Evolutionary conservation across 257 asterid genomes (phyloP), one percentile per base, ranked within the genome.

Genomic region (Henckelia pumila): DNA sequence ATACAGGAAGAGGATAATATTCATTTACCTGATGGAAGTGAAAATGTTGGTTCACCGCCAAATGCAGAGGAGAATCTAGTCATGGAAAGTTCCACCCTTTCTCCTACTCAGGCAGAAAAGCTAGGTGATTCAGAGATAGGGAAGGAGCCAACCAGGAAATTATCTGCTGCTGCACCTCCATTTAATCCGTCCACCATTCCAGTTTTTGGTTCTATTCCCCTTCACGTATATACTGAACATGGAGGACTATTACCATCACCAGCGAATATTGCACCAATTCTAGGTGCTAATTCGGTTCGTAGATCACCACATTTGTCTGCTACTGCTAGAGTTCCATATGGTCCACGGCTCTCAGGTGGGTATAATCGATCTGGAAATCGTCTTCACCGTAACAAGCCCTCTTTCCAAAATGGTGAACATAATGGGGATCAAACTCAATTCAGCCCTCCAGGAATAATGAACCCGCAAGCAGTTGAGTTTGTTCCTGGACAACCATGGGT

Each of bases 301-400:
- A 47, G 55, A 47, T 47, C 55, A 47, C 55, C 55, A 47, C 55
- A 47, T 47, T 47, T 47, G 55, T 47, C 55, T 47, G 20, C 55
- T 14, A 47, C 55, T 4, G 55, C 55, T 47, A 76, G 85, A 76
- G 80, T 82, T 70, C 96, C 96, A 0, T 89, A 87, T 67, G 96
- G 96, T 32, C 95, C 96, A 33, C 87, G 96, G 63, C 80, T 89
- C 56, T 80, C 96, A 9, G 95, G 92, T 62, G 90, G 90, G 55
- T 80, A 75, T 74, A 82, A 75, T 74, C 74, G 97, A 79, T 65
- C 95, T 1, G 91, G 88, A 16, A 81, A 71, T 70, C 89, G 87
- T 40, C 69, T 77, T 75, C 84, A 89, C 13, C 83, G 89, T 50
- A 86, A 71, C 68, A 89, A 88, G 80, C 81, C 89, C 55, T 66